phyloP scores from a whole-genome alignment of 208 protist genomes.

The Wallacemonas sp. region DNA sequence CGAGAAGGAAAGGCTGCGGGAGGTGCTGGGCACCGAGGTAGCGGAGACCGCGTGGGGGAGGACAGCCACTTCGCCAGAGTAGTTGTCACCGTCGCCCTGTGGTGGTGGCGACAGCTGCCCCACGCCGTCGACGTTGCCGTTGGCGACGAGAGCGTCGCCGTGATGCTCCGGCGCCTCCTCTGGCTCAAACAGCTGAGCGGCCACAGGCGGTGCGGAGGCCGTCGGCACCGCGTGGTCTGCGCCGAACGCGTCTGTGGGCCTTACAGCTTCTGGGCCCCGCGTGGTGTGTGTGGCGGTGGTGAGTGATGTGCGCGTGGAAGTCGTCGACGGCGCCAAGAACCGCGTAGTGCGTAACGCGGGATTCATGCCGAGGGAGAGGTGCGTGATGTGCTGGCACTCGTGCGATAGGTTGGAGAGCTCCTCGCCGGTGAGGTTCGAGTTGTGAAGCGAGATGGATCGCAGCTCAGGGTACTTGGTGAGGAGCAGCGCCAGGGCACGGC shows the following conservation, averaged over 20 bases:
- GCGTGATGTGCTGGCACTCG: slow-evolving; percentile 40
- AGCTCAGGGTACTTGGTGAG: slow-evolving; percentile 34
- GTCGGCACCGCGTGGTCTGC: no score
- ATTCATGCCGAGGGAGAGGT: slow-evolving; percentile 58
- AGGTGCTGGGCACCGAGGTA: neutral
- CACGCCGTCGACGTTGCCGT: neutral
- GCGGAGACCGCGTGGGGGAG: neutral
- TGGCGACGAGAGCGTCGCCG: neutral
- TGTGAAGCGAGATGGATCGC: slow-evolving; percentile 32
- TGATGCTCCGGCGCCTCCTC: no score
- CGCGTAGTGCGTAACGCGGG: slow-evolving; percentile 28
- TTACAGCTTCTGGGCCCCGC: no score
- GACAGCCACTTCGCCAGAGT: neutral
- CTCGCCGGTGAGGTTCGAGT: slow-evolving; percentile 28
- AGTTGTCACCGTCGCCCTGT: no score
- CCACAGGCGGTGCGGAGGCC: no score
- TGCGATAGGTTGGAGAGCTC: slow-evolving; percentile 32
- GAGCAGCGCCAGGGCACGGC: slow-evolving; percentile 15
- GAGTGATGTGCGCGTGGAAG: slow-evolving; percentile 5
- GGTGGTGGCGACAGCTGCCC: neutral
- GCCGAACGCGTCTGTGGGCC: no score
- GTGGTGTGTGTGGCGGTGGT: slow-evolving; percentile 3
- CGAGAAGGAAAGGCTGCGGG: slow-evolving; percentile 15
- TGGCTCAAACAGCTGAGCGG: no score
- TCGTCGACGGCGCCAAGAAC: slow-evolving; percentile 32